Percentiles rank a stretch among this genome's conserved stretches.
phyloP scores from a whole-genome alignment of 2,329 filamentous ascomycete genomes.

The Penicillium palitans region DNA sequence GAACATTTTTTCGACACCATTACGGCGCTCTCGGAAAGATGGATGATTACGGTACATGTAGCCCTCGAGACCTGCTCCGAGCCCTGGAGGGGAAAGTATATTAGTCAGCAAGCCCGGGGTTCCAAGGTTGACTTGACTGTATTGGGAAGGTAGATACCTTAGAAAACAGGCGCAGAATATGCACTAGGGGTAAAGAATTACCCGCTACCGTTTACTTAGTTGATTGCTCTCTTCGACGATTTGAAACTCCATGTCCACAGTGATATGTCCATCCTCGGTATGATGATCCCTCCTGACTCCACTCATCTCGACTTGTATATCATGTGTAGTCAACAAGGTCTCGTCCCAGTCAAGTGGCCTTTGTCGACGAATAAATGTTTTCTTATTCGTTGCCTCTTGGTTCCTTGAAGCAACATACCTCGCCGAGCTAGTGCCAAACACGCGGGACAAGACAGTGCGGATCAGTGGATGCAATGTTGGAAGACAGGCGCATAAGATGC shows the following conservation, averaged over 20 bases:
- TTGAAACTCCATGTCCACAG: background rate
- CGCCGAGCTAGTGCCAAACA: background rate
- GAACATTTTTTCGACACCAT: conserved; percentile 48
- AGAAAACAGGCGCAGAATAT: background rate
- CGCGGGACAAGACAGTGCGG: background rate
- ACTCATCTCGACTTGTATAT: background rate
- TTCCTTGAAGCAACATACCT: background rate
- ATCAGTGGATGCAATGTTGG: background rate
- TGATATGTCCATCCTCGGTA: background rate
- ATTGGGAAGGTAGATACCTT: background rate
- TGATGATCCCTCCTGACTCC: background rate
- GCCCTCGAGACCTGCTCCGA: background rate
- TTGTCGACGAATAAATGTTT: background rate
- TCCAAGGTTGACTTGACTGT: background rate
- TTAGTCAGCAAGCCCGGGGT: conserved; percentile 11
- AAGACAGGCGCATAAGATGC: background rate
- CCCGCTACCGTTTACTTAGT: background rate
- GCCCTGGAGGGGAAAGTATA: background rate
- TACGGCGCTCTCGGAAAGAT: conserved; percentile 20
- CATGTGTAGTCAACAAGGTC: background rate
- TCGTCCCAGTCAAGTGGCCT: background rate
- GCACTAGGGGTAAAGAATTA: background rate
- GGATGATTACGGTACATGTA: conserved; percentile 1
- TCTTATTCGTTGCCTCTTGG: background rate
- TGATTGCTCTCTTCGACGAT: background rate